phyloP scores from a whole-genome alignment of 805 yeast species.

The Zygotorulaspora florentina region DNA sequence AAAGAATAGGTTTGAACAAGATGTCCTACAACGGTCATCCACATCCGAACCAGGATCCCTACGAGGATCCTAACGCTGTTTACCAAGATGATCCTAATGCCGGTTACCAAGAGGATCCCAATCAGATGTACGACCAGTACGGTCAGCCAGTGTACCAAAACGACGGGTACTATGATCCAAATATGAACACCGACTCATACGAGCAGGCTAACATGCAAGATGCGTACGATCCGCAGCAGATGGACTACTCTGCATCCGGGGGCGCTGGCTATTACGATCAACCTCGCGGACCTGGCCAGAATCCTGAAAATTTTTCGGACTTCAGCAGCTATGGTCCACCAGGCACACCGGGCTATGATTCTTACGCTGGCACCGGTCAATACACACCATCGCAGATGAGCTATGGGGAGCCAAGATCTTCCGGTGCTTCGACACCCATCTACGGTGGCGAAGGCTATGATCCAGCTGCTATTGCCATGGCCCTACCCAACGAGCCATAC shows the following conservation, averaged over 20 bases:
- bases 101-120: constrained; percentile 19
- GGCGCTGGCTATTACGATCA: constrained; percentile 50
- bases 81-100: constrained; percentile 18
- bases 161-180: constrained; percentile 38
- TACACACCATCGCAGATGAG: constrained; percentile 85
- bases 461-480: constrained; percentile 59
- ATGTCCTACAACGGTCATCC: constrained; percentile 30
- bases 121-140: constrained; percentile 36
- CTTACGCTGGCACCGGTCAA: constrained; percentile 62
- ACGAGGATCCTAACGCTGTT: constrained; percentile 29
- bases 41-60: constrained; percentile 25
- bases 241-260: constrained; percentile 35
- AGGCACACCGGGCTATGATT: constrained; percentile 49
- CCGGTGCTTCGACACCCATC: constrained; percentile 93
- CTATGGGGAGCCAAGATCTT: constrained; percentile 76
- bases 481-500: constrained; percentile 85
- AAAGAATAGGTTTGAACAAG: constrained; percentile 1
- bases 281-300: constrained; percentile 43
- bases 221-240: constrained; percentile 42
- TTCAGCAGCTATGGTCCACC: constrained; percentile 59
- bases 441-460: constrained; percentile 64
- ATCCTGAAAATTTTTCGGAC: constrained; percentile 64
- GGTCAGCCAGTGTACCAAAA: constrained; percentile 39
- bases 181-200: constrained; percentile 29
- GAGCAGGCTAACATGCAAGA: constrained; percentile 36